These are phyloP conservation scores for Kurtzmaniella quercitrusa DNA, from an alignment of 1,139 yeast species.

Conservation along the genomic window DNA sequence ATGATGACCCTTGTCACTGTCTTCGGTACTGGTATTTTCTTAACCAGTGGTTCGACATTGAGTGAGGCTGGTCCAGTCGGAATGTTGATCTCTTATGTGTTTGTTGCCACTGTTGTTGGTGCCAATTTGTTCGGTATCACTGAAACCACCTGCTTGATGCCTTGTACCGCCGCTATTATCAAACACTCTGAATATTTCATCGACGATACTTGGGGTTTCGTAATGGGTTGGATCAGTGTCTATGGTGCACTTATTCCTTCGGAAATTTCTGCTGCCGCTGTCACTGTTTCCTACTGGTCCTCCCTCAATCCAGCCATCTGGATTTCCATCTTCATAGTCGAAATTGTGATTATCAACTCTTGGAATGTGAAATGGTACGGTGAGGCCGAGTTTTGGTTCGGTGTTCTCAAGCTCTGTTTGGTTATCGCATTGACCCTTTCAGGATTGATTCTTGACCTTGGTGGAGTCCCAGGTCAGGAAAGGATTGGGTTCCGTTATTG, in stretches of 20 bases:
- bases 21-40: conserved; percentile 23
- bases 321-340: conserved; percentile 22
- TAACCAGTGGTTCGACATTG: conserved; percentile 17
- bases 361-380: conserved; percentile 26
- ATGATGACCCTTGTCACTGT: conserved; percentile 29
- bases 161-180: conserved; percentile 24
- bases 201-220: conserved; percentile 22
- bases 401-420: conserved; percentile 22
- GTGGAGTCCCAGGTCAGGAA: conserved; percentile 13
- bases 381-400: conserved; percentile 29
- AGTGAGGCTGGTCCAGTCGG: conserved; percentile 17
- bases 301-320: conserved; percentile 21
- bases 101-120: conserved; percentile 19
- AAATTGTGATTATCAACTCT: conserved; percentile 20
- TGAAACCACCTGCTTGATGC: conserved; percentile 27
- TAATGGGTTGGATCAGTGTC: conserved; percentile 20
- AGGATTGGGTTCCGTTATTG: conserved; percentile 17
- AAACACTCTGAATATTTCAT: conserved; percentile 26
- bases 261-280: conserved; percentile 22
- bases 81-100: conserved; percentile 16
- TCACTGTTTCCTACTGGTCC: conserved; percentile 22
- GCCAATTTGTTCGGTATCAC: conserved; percentile 21
- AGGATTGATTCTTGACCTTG: conserved; percentile 24
- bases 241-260: conserved; percentile 8
- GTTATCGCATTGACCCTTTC: conserved; percentile 21